phyloP scores from a whole-genome alignment of 2,329 filamentous ascomycete species.

The Xylariaceae sp. region DNA sequence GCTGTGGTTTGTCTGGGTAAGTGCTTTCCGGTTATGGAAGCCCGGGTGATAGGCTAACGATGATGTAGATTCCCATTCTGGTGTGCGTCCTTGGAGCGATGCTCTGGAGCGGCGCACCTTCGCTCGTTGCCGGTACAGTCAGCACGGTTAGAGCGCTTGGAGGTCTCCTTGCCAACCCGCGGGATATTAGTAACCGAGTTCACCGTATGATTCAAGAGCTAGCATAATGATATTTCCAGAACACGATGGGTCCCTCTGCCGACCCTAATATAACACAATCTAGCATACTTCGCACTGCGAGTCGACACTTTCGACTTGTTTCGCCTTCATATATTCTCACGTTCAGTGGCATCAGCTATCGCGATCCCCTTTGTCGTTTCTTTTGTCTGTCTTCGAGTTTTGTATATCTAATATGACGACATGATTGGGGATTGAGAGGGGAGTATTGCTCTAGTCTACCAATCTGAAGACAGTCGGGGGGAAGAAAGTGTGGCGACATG shows the following conservation, averaged over 20 bases:
- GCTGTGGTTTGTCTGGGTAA: constrained; percentile 66
- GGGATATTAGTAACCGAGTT: constrained; percentile 18
- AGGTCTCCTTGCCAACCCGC: constrained; percentile 21
- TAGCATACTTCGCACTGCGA: background rate
- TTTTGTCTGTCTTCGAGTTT: background rate
- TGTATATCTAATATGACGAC: constrained; percentile 12
- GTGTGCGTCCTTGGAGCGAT: constrained; percentile 36
- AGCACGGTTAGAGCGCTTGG: constrained; percentile 16
- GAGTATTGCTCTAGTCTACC: background rate
- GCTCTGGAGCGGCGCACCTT: constrained; percentile 34
- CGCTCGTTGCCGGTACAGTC: constrained; percentile 21
- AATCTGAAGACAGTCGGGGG: background rate
- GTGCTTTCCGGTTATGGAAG: constrained; percentile 4
- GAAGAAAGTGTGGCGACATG: background rate
- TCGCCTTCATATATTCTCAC: constrained; percentile 4
- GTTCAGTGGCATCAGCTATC: constrained; percentile 1
- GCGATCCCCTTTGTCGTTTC: background rate
- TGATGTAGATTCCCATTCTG: constrained; percentile 36
- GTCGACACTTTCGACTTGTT: background rate
- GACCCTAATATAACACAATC: background rate
- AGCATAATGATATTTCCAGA: background rate
- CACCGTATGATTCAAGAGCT: constrained; percentile 18
- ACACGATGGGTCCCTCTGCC: background rate
- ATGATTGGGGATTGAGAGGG: background rate
- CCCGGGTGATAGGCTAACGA: constrained; percentile 16